Conservation (phyloP, 768 basidiomycete species). For the Collybia mongolica region DNA sequence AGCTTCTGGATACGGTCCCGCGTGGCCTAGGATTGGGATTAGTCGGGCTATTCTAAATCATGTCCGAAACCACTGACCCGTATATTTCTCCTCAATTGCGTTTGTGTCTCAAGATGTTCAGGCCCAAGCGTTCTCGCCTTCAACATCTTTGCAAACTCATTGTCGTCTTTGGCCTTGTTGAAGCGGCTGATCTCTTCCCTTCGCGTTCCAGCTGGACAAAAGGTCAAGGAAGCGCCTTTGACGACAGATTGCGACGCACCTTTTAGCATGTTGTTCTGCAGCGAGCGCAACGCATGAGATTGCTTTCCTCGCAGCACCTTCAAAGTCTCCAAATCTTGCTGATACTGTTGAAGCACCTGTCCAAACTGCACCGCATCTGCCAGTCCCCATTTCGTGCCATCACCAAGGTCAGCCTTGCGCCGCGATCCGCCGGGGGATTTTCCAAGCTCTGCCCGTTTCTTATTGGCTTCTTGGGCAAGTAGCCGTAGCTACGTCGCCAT, state of each 20-base stretch:
- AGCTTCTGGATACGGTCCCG: conserved; percentile 76
- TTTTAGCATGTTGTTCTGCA: conserved; percentile 68
- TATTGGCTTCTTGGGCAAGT: conserved; percentile 35
- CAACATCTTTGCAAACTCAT: conserved; percentile 75
- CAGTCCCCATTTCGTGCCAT: conserved; percentile 50
- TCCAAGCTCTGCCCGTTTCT: conserved; percentile 32
- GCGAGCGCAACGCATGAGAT: conserved; percentile 44
- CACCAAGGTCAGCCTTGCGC: conserved; percentile 43
- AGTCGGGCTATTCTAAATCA: background rate
- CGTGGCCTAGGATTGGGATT: conserved; percentile 46
- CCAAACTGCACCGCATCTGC: conserved; percentile 54
- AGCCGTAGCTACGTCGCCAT: conserved; percentile 37
- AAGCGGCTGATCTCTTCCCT: conserved; percentile 83
- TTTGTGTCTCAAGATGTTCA: conserved; percentile 84
- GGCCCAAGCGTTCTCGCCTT: conserved; percentile 80
- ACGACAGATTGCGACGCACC: conserved; percentile 34
- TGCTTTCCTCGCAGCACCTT: conserved; percentile 40
- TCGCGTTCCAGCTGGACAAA: conserved; percentile 65
- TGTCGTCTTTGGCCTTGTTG: conserved; percentile 73
- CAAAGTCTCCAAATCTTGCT: conserved; percentile 50
- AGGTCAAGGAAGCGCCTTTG: background rate
- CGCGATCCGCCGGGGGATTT: conserved; percentile 38
- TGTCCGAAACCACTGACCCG: conserved; percentile 45
- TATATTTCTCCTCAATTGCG: conserved; percentile 67
- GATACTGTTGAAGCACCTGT: conserved; percentile 43